Evolutionary conservation across 805 yeast species (phyloP), one percentile per base, ranked within the genome.

Genomic region (Wickerhamiella brachini): DNA sequence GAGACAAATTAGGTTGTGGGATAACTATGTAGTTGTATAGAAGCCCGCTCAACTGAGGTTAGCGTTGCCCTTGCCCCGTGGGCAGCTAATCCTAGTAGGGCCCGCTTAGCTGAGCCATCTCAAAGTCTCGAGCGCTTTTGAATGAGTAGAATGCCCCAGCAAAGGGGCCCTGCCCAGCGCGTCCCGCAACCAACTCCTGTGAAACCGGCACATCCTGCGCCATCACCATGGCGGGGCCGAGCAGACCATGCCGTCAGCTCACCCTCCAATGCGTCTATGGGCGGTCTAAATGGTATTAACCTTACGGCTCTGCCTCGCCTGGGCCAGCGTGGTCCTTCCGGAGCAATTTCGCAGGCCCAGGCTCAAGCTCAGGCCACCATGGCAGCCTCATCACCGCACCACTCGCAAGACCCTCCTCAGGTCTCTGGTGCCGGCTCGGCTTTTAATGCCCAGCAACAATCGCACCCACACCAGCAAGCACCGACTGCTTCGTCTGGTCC

Each of bases 61-160:
- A 15, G n/a, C 38, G n/a, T 34, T 4, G 41, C 41, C 41, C 41
- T 37, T 17, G 20, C 20, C 41, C 41, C 20, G 15, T n/a, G n/a
- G n/a, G n/a, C n/a, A n/a, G n/a, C n/a, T n/a, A n/a, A n/a, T n/a
- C 38, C 41, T 6, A 5, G 20, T 9, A 7, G 20, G 20, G 5
- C 7, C 15, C 9, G 41, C 41, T 37, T 37, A 37, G 41, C 20
- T 37, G 41, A 37, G 41, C n/a, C 41, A 37, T 37, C 41, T 37
- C 41, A 37, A 10, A 37, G 41, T 37, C 20, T 29, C 34, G 34
- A 37, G 20, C 41, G 41, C 20, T 15, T 17, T 17, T 15, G 15
- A 15, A 44, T 44, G 46, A 44, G 46, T 23, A 44, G 46, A 44
- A 23, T 23, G 21, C 46, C 46, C 34, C 46, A 44, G 46, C 46